Conservation (phyloP, 805 yeast species). For the Brettanomyces custersianus region DNA sequence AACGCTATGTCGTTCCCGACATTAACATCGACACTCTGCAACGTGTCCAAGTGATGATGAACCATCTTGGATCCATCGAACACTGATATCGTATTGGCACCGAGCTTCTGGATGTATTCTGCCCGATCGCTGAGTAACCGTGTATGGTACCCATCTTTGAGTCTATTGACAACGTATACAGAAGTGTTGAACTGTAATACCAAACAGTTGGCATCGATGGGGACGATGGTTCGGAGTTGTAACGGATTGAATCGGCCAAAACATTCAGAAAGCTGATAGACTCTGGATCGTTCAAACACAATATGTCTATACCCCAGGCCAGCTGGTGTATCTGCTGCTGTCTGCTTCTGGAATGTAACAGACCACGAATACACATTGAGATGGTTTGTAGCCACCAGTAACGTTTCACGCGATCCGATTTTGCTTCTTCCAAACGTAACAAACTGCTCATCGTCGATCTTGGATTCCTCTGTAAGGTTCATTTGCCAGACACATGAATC, state of each 20-base stretch:
- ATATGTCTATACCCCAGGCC: slow-evolving; percentile 4
- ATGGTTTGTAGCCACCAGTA: slow-evolving; percentile 23
- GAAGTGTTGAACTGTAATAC: slow-evolving; percentile 22
- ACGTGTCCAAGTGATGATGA: slow-evolving; percentile 21
- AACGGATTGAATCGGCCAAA: slow-evolving; percentile 10
- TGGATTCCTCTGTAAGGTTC: slow-evolving; percentile 20
- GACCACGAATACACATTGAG: slow-evolving; percentile 29
- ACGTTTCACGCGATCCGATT: slow-evolving; percentile 17
- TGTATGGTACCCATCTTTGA: slow-evolving; percentile 15
- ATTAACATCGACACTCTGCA: slow-evolving; percentile 21
- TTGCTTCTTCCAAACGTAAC: slow-evolving; percentile 23
- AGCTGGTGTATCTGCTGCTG: not conserved
- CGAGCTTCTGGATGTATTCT: slow-evolving; percentile 24
- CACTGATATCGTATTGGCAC: slow-evolving; percentile 17
- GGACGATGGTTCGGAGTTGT: slow-evolving; percentile 20
- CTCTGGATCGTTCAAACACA: slow-evolving; percentile 15
- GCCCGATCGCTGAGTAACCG: slow-evolving; percentile 17
- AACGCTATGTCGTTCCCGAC: slow-evolving; percentile 22
- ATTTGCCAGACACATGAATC: slow-evolving; percentile 27
- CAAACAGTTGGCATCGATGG: slow-evolving; percentile 21
- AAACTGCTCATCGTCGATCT: slow-evolving; percentile 18
- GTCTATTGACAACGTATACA: slow-evolving; percentile 20
- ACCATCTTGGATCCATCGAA: slow-evolving; percentile 27
- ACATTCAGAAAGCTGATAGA: slow-evolving; percentile 21
- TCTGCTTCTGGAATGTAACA: slow-evolving; percentile 11